Base-by-base conservation (phyloP, 495 filamentous ascomycete genomes). In the Xylaria castorea region DNA sequence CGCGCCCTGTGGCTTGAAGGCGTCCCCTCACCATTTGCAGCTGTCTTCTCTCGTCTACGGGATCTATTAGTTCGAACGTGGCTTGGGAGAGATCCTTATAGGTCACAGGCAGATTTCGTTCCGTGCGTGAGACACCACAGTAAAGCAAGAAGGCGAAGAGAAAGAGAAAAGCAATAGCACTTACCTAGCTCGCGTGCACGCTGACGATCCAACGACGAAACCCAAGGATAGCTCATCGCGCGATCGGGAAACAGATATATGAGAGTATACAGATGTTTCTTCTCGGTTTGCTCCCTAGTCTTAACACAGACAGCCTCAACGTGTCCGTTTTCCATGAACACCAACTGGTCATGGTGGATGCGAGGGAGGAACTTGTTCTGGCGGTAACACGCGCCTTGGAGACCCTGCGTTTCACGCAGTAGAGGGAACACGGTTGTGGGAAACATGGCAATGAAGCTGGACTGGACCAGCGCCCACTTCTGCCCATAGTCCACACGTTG, bases 371-470 rank as follows among this genome's bases (percentile, higher is more conserved):
- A 51, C 0, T 12, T 18, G 70, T 85, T 85, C 25, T 80, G 73
- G 14, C 84, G 80, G 71, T 85, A 85, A 72, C 78, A 79, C 14
- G 74, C 69, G 64, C 84, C 82, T 40, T 83, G 75, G 3, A 85
- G 73, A 0, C 79, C 83, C 3, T 78, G 71, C 0, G 1, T 75
- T 36, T 64, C 6, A 48, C 75, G 70, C 50, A 77, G 46, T 76
- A 74, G n/a, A 44, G 69, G 18, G 48, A 62, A 55, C 16, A 71
- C 22, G 70, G 71, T 69, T 73, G 71, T 73, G 20, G 76, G 76
- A 32, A 82, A 84, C 51, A 72, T 76, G 4, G 66, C 40, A n/a
- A 60, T 36, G 77, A 80, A 85, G 32, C 64, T 74, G 0, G 16
- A 20, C 61, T 76, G 65, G 25, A 81, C 73, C 25, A 78, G 71